These are phyloP conservation scores for Picocystis sp. DNA, from an alignment of 163 green algal species.

Conservation along the genomic window DNA sequence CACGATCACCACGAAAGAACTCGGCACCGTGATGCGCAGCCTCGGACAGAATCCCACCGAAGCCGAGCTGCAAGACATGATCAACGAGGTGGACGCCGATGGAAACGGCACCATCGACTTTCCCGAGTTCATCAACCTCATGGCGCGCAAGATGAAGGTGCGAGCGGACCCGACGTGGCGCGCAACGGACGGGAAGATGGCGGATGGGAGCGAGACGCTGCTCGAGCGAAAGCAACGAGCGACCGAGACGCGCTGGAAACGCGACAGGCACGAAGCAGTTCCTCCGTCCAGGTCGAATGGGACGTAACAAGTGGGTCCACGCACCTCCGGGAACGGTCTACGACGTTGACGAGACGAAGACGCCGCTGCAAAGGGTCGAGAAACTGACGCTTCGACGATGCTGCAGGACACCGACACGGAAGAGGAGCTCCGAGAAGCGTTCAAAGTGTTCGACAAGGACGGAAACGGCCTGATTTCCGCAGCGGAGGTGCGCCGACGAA, in stretches of 20 bases:
- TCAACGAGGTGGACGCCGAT: conserved; percentile 91
- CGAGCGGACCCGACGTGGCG: not conserved
- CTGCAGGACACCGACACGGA: conserved; percentile 86
- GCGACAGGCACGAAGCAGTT: too few relatives aligned
- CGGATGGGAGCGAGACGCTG: too few relatives aligned
- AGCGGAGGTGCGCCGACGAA: conserved; percentile 51
- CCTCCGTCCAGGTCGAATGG: too few relatives aligned
- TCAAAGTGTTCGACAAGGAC: conserved; percentile 98
- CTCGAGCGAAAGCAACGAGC: too few relatives aligned
- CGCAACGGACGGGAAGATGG: too few relatives aligned
- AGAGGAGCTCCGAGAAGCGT: conserved; percentile 94
- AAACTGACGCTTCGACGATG: not conserved
- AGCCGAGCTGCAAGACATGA: conserved; percentile 97
- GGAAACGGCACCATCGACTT: conserved; percentile 99
- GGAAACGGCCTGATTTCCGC: conserved; percentile 97
- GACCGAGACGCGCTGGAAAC: too few relatives aligned
- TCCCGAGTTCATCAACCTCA: conserved; percentile 94
- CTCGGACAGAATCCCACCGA: conserved; percentile 98
- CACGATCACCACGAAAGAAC: conserved; percentile 90
- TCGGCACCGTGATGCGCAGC: conserved; percentile 96
- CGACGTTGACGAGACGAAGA: too few relatives aligned
- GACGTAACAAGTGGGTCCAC: too few relatives aligned
- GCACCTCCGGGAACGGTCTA: too few relatives aligned
- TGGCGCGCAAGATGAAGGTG: conserved; percentile 63
- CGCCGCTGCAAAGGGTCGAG: too few relatives aligned